These are phyloP conservation scores for Fusarium temperatum DNA, from an alignment of 2,329 filamentous ascomycete genomes.

Conservation along the genomic window DNA sequence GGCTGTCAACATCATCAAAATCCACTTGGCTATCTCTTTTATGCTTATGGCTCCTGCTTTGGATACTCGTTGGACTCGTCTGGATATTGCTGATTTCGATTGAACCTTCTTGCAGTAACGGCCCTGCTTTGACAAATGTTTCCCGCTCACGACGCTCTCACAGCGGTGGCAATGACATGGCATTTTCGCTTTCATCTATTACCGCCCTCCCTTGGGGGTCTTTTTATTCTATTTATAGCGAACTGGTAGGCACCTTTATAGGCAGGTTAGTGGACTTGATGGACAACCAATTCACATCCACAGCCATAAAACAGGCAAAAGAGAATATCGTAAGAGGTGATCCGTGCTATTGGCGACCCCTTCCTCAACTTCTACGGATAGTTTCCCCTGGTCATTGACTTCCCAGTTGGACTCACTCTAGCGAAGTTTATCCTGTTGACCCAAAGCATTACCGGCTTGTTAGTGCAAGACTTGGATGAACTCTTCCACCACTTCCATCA, in stretches of 20 bases:
- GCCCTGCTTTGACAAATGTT: not conserved
- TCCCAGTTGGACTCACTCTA: not conserved
- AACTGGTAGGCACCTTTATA: not conserved
- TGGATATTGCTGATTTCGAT: not conserved
- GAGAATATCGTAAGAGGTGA: not conserved
- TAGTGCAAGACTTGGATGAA: fast-evolving
- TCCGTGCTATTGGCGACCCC: not conserved
- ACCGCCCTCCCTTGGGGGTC: not conserved
- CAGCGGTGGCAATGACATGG: not conserved
- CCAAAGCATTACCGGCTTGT: not conserved
- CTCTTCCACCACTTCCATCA: not conserved
- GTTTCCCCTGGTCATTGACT: not conserved
- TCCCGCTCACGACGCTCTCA: not conserved
- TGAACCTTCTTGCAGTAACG: not conserved
- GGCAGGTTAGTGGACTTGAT: not conserved
- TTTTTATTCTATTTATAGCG: not conserved
- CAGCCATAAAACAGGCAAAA: not conserved
- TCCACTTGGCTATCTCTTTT: not conserved
- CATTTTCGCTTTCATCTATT: not conserved
- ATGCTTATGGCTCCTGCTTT: not conserved
- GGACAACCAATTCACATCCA: fast-evolving
- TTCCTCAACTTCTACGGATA: not conserved
- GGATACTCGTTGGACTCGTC: not conserved
- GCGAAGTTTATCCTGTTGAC: not conserved
- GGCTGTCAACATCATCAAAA: not conserved